Base-by-base conservation (phyloP, 1,284 basidiomycete species). In the Termitomyces sp. region DNA sequence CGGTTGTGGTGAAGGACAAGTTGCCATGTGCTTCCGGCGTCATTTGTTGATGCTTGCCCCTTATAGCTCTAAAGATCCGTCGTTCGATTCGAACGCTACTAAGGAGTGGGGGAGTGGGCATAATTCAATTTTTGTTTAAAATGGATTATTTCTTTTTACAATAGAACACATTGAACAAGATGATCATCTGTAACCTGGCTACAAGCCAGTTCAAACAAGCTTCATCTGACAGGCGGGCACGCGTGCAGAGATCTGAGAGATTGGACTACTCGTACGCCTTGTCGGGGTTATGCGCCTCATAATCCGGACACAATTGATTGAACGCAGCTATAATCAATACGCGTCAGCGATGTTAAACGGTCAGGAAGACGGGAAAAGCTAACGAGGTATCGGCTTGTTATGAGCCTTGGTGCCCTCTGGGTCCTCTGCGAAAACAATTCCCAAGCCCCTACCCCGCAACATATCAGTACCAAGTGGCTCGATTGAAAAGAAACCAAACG, bases 341-440 rank as follows among this genome's bases (percentile, higher is more conserved):
- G 3, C 19, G 21, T 48, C 21, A 36, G 31, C 5, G 8, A 33
- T 15, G 21, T 42, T 24, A 10, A 28, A 2, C 33, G 5, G 5
- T 17, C 24, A 7, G 7, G 10, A 38, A 41, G 2, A 30, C 19
- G 31, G 30, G n/a, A 34, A 17, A 12, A 47, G 21, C 50, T 13
- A 17, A 56, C 60, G 38, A 62, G 62, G 42, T 21, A 52, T 44
- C 6, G 28, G 43, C 28, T 45, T 19, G 17, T 45, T 43, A 9
- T 58, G 56, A 19, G 53, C 50, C 17, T 57, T 44, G 28, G 64
- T 53, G n/a, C 58, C 60, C n/a, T 28, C 55, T 17, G 61, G 56
- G 54, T 73, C 67, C 58, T 76, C 72, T 1, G 72, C 73, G 43
- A 76, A 70, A 3, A 75, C 74, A 30, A 75, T 64, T 13, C 73